These are phyloP conservation scores for Climacium dendroides DNA, from an alignment of 225 moss, liverwort and hornwort species.

Conservation along the genomic window DNA sequence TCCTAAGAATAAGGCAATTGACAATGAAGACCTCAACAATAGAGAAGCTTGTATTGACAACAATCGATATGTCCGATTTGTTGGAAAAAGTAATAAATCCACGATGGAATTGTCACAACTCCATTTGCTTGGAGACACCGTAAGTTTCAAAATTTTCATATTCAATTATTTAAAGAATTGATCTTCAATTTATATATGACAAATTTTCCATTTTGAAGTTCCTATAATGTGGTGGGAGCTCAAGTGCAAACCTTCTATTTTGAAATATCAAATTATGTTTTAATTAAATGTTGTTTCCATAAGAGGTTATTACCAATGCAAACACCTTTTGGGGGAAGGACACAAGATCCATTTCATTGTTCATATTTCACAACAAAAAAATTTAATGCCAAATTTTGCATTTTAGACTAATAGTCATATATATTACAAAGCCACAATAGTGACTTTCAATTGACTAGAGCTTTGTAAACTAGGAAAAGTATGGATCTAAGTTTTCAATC, in stretches of 20 bases:
- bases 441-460: background rate
- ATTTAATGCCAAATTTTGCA: background rate
- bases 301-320: background rate
- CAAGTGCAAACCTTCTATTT: background rate
- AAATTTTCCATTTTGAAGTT: background rate
- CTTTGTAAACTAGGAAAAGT: background rate
- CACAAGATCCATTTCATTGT: background rate
- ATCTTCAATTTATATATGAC: background rate
- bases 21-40: background rate
- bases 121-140: background rate
- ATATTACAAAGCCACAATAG: background rate
- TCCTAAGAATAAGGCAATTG: background rate
- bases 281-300: background rate
- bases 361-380: background rate
- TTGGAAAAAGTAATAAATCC: background rate
- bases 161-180: background rate
- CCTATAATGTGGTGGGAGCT: background rate
- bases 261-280: background rate
- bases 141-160: background rate
- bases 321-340: background rate
- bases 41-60: background rate
- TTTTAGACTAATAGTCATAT: background rate
- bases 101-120: background rate
- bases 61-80: constrained; percentile 10
- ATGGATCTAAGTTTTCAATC: background rate